Evolutionary conservation across 257 asterid genomes (phyloP).

Genomic region (Datura wrightii): DNA sequence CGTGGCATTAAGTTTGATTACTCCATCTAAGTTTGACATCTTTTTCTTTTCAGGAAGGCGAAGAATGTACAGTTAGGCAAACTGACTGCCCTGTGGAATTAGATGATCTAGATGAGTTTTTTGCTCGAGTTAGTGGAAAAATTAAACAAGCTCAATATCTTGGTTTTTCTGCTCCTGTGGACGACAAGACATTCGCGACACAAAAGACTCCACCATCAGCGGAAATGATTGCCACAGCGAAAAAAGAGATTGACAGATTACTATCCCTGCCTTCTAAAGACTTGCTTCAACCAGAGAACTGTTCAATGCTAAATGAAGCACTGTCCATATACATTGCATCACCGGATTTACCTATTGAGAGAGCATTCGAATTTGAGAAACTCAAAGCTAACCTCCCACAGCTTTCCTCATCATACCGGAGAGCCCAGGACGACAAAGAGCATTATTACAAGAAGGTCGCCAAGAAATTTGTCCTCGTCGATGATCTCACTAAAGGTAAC

Average conservation of each 20-base stretch:
- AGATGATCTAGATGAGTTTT: slow-evolving; percentile 27
- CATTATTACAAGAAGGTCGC: slow-evolving; percentile 29
- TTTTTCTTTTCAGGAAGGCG: slow-evolving; percentile 9
- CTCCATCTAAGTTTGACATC: neutral
- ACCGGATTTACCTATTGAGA: slow-evolving; percentile 6
- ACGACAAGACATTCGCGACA: neutral
- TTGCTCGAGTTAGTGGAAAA: slow-evolving; percentile 20
- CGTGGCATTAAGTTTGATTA: neutral
- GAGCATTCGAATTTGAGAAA: slow-evolving; percentile 2
- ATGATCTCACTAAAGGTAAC: slow-evolving; percentile 19
- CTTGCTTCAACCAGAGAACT: slow-evolving; percentile 25
- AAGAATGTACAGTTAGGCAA: neutral
- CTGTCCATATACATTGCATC: slow-evolving; percentile 19
- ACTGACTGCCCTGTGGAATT: neutral
- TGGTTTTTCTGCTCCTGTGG: neutral
- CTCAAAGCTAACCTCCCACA: slow-evolving; percentile 18
- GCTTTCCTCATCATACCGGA: neutral
- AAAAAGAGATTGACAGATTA: slow-evolving; percentile 16
- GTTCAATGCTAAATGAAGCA: slow-evolving; percentile 17
- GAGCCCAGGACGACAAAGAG: slow-evolving; percentile 18
- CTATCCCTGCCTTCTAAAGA: slow-evolving; percentile 8
- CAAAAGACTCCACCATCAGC: neutral
- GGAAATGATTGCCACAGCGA: slow-evolving; percentile 11
- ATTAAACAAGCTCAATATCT: slow-evolving; percentile 26
- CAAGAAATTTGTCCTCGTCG: slow-evolving; percentile 27